Evolutionary conservation across 257 asterid genomes (phyloP).

Genomic region (Solanum appendiculatum): DNA sequence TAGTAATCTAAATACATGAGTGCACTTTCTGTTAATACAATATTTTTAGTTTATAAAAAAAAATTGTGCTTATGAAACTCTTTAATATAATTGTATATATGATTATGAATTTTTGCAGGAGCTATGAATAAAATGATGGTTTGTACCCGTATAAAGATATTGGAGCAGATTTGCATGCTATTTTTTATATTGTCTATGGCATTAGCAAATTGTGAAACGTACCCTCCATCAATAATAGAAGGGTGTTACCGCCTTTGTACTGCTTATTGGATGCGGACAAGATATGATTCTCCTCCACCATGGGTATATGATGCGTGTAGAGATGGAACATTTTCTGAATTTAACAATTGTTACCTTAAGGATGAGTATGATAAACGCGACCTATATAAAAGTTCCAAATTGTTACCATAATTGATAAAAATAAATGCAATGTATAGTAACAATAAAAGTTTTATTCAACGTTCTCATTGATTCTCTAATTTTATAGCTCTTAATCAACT

Average conservation of each 20-base stretch:
- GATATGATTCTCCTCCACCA: too few relatives aligned
- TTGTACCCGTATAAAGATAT: background rate
- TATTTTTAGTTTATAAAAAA: too few relatives aligned
- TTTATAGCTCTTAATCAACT: background rate
- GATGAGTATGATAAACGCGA: background rate
- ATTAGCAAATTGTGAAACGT: too few relatives aligned
- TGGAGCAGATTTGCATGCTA: too few relatives aligned
- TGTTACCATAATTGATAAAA: background rate
- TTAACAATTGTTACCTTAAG: background rate
- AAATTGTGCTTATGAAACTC: background rate
- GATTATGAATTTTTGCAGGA: background rate
- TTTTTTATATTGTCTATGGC: too few relatives aligned
- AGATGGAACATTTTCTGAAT: background rate
- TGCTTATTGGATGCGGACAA: too few relatives aligned
- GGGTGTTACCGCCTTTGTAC: too few relatives aligned
- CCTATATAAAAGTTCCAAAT: background rate
- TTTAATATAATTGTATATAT: background rate
- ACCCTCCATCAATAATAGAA: too few relatives aligned
- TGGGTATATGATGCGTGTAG: background rate
- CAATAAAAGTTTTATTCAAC: background rate
- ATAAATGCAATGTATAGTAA: background rate
- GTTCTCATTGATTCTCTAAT: too few relatives aligned
- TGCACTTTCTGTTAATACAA: too few relatives aligned
- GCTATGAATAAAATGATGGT: background rate
- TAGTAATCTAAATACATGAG: too few relatives aligned